Percentiles rank a stretch among this genome's conserved stretches.
phyloP scores from a whole-genome alignment of 1,139 yeast species.

The Candida mesenterica region DNA sequence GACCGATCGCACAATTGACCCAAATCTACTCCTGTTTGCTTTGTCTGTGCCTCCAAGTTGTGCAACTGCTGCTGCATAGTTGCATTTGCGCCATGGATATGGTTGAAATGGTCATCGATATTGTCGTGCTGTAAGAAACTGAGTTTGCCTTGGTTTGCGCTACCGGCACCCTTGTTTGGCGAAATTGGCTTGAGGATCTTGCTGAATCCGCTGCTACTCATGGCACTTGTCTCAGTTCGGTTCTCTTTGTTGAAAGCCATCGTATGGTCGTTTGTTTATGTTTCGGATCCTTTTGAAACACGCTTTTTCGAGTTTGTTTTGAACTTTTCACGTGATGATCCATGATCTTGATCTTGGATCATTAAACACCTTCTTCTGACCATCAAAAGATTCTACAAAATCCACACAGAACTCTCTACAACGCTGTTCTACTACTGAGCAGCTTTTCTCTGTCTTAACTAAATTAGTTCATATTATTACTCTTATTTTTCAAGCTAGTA shows the following conservation, averaged over 20 bases:
- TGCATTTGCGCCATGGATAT: constrained; percentile 27
- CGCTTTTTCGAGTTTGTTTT: too few species aligned
- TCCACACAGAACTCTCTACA: too few species aligned
- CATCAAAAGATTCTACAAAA: too few species aligned
- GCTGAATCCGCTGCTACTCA: constrained; percentile 5
- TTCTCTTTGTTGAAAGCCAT: constrained; percentile 11
- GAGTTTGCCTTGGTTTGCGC: constrained; percentile 23
- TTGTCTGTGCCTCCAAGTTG: constrained; percentile 32
- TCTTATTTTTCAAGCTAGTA: too few species aligned
- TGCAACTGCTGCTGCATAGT: constrained; percentile 31
- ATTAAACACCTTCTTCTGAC: too few species aligned
- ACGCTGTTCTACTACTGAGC: too few species aligned
- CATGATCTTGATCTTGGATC: too few species aligned
- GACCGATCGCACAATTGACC: constrained; percentile 40
- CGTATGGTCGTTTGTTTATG: background rate
- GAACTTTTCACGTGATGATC: too few species aligned
- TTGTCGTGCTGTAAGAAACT: constrained; percentile 30
- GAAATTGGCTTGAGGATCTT: constrained; percentile 27
- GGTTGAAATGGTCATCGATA: constrained; percentile 32
- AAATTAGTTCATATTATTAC: too few species aligned
- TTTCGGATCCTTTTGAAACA: too few species aligned
- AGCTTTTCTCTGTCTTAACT: too few species aligned
- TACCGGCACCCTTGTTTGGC: constrained; percentile 22
- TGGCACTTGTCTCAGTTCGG: constrained; percentile 7
- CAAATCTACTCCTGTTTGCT: constrained; percentile 36